Conservation (phyloP, 495 filamentous ascomycete species). For the Zalerion maritima region DNA sequence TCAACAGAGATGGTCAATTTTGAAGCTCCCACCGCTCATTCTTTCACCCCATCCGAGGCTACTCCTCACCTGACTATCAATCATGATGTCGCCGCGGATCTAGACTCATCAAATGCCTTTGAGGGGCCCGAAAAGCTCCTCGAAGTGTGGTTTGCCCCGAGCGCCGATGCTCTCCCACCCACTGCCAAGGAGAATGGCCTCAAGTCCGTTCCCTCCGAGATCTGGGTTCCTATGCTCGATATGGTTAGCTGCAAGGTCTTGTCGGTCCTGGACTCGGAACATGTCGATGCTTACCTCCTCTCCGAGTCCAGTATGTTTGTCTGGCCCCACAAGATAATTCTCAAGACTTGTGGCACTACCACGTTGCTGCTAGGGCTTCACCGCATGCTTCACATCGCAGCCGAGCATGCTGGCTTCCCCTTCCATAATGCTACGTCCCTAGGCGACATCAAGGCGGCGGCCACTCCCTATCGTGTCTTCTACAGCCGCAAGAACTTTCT, state of each 20-base stretch:
- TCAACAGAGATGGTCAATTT: constrained; percentile 64
- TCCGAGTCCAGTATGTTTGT: constrained; percentile 99
- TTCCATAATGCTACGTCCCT: constrained; percentile 32
- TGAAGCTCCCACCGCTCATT: constrained; percentile 64
- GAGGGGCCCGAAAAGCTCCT: constrained; percentile 98
- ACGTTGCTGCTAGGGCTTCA: constrained; percentile 81
- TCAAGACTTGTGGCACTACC: constrained; percentile 98
- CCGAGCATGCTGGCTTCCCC: constrained; percentile 74
- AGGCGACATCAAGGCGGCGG: constrained; percentile 49
- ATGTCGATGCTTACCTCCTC: constrained; percentile 92
- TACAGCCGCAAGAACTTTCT: constrained; percentile 98
- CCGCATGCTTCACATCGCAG: constrained; percentile 81
- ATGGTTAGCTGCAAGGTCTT: constrained; percentile 97
- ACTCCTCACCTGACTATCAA: constrained; percentile 91
- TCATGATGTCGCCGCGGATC: constrained; percentile 82
- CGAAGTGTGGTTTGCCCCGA: constrained; percentile 95
- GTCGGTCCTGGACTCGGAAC: constrained; percentile 84
- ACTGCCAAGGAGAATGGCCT: constrained; percentile 59
- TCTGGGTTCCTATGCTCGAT: constrained; percentile 95
- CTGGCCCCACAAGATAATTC: constrained; percentile 94
- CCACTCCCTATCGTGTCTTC: constrained; percentile 88
- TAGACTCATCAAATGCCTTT: constrained; percentile 93
- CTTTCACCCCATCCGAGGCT: constrained; percentile 62
- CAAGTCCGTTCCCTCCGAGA: constrained; percentile 69
- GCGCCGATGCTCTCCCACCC: constrained; percentile 54